phyloP scores from a whole-genome alignment of 192 early-diverging fungal genomes.

The Linderina pennispora region DNA sequence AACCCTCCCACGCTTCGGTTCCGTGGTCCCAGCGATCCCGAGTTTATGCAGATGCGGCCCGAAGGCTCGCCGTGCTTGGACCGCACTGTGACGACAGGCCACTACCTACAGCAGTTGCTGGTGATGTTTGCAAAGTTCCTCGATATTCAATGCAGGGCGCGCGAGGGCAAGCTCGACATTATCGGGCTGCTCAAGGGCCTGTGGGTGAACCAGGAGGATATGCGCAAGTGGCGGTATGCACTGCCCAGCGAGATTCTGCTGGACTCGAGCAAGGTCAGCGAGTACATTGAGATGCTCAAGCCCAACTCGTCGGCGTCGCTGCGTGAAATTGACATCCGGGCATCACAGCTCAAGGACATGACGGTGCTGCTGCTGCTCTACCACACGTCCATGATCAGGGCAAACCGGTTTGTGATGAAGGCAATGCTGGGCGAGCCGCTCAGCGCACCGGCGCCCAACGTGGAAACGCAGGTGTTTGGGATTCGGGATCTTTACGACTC shows the following conservation, averaged over 20 bases:
- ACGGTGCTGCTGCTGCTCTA: constrained; percentile 31
- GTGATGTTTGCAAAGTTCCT: constrained; percentile 29
- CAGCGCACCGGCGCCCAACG: constrained; percentile 30
- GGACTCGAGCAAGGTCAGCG: constrained; percentile 21
- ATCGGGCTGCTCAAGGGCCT: constrained; percentile 22
- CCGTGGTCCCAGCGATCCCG: constrained; percentile 28
- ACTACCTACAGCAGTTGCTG: constrained; percentile 32
- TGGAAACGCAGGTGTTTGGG: constrained; percentile 26
- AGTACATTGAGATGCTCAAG: constrained; percentile 18
- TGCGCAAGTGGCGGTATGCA: constrained; percentile 32
- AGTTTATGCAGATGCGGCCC: constrained; percentile 28
- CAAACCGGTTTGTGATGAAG: constrained; percentile 43
- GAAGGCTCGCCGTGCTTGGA: constrained; percentile 37
- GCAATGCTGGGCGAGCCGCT: constrained; percentile 38
- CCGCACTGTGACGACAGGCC: constrained; percentile 7
- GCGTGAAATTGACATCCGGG: constrained; percentile 29
- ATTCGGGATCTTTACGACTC: constrained; percentile 37
- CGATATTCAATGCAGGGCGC: constrained; percentile 9
- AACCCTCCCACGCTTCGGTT: constrained; percentile 10
- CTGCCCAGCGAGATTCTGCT: constrained; percentile 24
- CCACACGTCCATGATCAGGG: constrained; percentile 34
- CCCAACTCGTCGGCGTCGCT: constrained; percentile 17
- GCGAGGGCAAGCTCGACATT: constrained; percentile 10
- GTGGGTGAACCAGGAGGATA: constrained; percentile 37
- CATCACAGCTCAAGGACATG: constrained; percentile 31